These are phyloP conservation scores for Candida mattraensis DNA, from an alignment of 805 yeast species.

Conservation along the genomic window DNA sequence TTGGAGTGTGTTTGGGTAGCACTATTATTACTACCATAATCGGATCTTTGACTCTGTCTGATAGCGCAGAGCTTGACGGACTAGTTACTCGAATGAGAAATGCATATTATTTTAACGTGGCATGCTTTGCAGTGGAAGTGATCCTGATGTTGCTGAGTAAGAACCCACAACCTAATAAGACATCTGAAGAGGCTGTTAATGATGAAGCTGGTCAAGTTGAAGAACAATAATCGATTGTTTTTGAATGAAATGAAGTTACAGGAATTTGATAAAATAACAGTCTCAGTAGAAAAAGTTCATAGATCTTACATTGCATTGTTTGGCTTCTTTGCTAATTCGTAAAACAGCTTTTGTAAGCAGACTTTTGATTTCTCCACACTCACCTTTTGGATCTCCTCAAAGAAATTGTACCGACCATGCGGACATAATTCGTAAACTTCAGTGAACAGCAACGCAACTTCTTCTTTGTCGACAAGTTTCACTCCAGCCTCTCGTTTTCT, in stretches of 20 bases:
- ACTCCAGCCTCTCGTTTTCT: neutral
- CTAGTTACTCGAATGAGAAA: slow-evolving; percentile 3
- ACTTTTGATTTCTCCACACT: neutral
- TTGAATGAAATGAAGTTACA: too few relatives aligned
- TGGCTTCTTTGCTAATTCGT: too few relatives aligned
- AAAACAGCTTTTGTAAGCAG: neutral
- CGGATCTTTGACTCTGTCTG: slow-evolving; percentile 3
- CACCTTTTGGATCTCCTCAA: neutral
- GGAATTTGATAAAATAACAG: too few relatives aligned
- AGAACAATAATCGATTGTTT: too few relatives aligned
- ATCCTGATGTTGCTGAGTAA: slow-evolving; percentile 7
- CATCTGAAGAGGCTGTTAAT: too few relatives aligned
- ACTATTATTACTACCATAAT: slow-evolving; percentile 30
- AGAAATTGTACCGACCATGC: slow-evolving; percentile 2
- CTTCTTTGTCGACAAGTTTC: neutral
- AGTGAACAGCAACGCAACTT: neutral
- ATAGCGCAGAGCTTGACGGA: neutral
- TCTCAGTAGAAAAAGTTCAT: too few relatives aligned
- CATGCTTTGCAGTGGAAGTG: slow-evolving; percentile 5
- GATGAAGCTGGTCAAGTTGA: too few relatives aligned
- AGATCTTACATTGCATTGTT: too few relatives aligned
- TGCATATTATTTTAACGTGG: slow-evolving; percentile 10
- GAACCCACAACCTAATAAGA: too few relatives aligned
- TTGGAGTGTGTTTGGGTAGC: slow-evolving; percentile 33
- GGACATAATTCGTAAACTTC: slow-evolving; percentile 3